Evolutionary conservation across 2,329 filamentous ascomycete genomes (phyloP).

Genomic region (Colletotrichum chlorophyti): DNA sequence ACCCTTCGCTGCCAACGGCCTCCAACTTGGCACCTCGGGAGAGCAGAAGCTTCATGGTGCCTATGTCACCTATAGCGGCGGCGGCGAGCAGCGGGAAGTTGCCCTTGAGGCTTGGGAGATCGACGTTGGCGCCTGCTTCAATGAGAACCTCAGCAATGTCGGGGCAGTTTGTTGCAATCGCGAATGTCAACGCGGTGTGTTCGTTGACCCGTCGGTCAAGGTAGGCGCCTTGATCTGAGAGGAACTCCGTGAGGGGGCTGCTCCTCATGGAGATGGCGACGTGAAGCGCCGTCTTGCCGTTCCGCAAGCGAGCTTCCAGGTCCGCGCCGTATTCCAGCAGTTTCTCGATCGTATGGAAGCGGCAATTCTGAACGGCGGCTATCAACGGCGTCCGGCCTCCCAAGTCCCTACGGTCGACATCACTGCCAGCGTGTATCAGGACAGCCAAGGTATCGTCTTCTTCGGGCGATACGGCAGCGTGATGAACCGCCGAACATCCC

Average conservation of each 20-base stretch:
- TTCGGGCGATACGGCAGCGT: constrained; percentile 29
- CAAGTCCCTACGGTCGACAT: constrained; percentile 27
- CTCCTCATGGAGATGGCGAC: constrained; percentile 31
- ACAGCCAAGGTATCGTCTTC: constrained; percentile 31
- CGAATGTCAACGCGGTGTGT: constrained; percentile 33
- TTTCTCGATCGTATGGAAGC: constrained; percentile 23
- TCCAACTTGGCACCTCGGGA: constrained; percentile 28
- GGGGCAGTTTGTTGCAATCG: constrained; percentile 32
- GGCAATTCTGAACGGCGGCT: constrained; percentile 29
- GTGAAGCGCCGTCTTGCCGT: constrained; percentile 31
- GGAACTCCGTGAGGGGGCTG: constrained; percentile 28
- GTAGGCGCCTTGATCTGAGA: constrained; percentile 33
- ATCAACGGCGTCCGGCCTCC: constrained; percentile 32
- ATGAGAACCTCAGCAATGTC: constrained; percentile 33
- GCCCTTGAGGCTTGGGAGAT: constrained; percentile 23
- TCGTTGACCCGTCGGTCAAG: constrained; percentile 28
- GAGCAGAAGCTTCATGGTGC: constrained; percentile 35
- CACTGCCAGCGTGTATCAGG: constrained; percentile 31
- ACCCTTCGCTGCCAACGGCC: constrained; percentile 26
- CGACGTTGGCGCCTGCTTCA: constrained; percentile 31
- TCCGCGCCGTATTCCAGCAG: constrained; percentile 33
- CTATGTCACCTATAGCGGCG: constrained; percentile 52
- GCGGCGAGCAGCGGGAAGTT: constrained; percentile 43
- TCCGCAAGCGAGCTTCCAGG: constrained; percentile 29
- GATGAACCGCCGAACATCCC: constrained; percentile 33